Evolutionary conservation across 2,329 filamentous ascomycete species (phyloP).

Genomic region (Ophiostoma montium): DNA sequence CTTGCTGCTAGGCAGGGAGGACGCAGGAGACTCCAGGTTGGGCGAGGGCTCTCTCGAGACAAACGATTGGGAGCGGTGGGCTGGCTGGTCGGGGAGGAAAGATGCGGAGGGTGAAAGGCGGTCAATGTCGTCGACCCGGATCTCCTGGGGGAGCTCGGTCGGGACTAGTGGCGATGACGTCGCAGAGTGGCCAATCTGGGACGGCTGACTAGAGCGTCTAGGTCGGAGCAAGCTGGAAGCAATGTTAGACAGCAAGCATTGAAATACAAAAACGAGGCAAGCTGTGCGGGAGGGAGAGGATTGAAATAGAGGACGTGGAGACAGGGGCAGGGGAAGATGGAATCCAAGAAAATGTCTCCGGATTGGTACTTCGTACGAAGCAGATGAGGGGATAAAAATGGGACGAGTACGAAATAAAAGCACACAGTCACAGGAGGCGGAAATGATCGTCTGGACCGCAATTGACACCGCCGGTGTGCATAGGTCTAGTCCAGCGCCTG

Average conservation of each 20-base stretch:
- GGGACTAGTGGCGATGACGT: conserved; percentile 55
- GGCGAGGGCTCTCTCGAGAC: conserved; percentile 11
- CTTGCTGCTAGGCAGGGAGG: conserved; percentile 20
- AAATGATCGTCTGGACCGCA: too few species aligned
- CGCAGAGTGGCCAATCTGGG: conserved; percentile 53
- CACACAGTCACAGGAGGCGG: too few species aligned
- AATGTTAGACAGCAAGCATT: not conserved
- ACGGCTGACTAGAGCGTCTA: conserved; percentile 37
- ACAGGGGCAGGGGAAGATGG: not conserved
- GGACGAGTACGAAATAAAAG: too few species aligned
- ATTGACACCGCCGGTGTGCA: too few species aligned
- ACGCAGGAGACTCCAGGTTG: conserved; percentile 22
- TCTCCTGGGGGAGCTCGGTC: conserved; percentile 34
- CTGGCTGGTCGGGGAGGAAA: conserved; percentile 17
- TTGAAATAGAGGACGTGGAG: too few species aligned
- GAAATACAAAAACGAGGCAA: not conserved
- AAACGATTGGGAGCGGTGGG: not conserved
- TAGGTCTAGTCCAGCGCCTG: too few species aligned
- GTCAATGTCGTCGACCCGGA: conserved; percentile 21
- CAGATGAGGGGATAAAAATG: not conserved
- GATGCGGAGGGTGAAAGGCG: conserved; percentile 24
- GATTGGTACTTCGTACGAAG: not conserved
- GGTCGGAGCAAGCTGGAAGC: not conserved
- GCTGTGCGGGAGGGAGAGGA: not conserved
- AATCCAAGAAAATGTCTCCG: not conserved